Evolutionary conservation across 176 grass and related monocot species (phyloP).

Genomic region (Pontederia crassipes): DNA sequence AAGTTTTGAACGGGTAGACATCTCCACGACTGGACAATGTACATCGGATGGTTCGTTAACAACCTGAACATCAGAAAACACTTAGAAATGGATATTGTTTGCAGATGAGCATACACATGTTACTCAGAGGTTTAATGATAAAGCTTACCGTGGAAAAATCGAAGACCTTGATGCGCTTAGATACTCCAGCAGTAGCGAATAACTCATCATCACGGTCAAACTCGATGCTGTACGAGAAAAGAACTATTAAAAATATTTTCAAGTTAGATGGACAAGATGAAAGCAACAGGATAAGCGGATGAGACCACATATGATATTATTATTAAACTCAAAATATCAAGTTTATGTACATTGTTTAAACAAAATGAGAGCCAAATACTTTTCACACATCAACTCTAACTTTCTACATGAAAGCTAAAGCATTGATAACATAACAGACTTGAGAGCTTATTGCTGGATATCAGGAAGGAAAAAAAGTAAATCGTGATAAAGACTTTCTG

Average conservation of each 20-base stretch:
- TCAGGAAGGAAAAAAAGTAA: too few species aligned
- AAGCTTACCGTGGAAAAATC: constrained; percentile 86
- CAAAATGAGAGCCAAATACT: too few species aligned
- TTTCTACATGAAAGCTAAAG: too few species aligned
- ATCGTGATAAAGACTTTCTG: too few species aligned
- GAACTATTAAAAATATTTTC: neutral
- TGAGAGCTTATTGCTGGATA: too few species aligned
- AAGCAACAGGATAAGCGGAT: too few species aligned
- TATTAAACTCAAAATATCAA: too few species aligned
- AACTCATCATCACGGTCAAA: constrained; percentile 99
- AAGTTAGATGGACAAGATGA: too few species aligned
- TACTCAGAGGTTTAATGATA: neutral
- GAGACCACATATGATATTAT: too few species aligned
- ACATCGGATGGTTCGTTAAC: constrained; percentile 83
- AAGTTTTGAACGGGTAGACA: constrained; percentile 91
- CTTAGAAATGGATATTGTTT: constrained; percentile 5
- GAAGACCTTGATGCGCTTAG: constrained; percentile 95
- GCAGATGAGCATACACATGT: neutral
- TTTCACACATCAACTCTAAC: too few species aligned
- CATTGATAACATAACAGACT: too few species aligned
- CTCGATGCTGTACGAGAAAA: constrained; percentile 62
- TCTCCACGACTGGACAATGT: constrained; percentile 94
- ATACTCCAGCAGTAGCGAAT: constrained; percentile 96
- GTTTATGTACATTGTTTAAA: too few species aligned
- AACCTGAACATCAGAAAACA: constrained; percentile 39